These are phyloP conservation scores for Coemansia sp. DNA, from an alignment of 192 early-diverging fungal genomes.

Conservation along the genomic window DNA sequence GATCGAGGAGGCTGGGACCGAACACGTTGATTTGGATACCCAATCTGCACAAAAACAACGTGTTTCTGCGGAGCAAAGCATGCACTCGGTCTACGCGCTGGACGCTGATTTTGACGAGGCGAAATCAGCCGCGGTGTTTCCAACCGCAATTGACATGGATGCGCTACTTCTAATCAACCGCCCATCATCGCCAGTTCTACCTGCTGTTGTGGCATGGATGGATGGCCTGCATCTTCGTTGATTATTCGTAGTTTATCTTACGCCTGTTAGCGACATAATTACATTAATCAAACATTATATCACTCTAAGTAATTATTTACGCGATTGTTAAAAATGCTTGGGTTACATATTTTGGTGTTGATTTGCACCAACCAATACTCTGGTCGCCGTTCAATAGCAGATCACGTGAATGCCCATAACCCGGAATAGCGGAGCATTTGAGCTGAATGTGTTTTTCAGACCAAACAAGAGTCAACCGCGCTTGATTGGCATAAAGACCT, in stretches of 20 bases:
- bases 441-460: not conserved
- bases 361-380: too few species aligned
- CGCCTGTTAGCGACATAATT: too few species aligned
- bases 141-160: not conserved
- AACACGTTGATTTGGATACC: too few species aligned
- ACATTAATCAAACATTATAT: too few species aligned
- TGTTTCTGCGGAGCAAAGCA: not conserved
- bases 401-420: not conserved
- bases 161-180: conserved; percentile 14
- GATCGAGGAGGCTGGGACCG: not conserved
- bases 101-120: not conserved
- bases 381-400: too few species aligned
- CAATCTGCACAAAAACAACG: not conserved
- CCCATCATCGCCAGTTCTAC: conserved; percentile 6
- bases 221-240: conserved; percentile 44
- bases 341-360: too few species aligned
- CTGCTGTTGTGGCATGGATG: conserved; percentile 35
- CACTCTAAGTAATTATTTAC: too few species aligned
- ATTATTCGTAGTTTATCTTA: too few species aligned
- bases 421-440: not conserved
- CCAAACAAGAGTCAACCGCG: not conserved
- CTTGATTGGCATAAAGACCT: not conserved
- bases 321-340: too few species aligned
- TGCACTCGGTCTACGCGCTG: not conserved
- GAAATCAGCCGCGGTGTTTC: not conserved